Evolutionary conservation across 805 yeast genomes (phyloP), one percentile per base, ranked within the genome.

Genomic region (Danielozyma ontarioensis): DNA sequence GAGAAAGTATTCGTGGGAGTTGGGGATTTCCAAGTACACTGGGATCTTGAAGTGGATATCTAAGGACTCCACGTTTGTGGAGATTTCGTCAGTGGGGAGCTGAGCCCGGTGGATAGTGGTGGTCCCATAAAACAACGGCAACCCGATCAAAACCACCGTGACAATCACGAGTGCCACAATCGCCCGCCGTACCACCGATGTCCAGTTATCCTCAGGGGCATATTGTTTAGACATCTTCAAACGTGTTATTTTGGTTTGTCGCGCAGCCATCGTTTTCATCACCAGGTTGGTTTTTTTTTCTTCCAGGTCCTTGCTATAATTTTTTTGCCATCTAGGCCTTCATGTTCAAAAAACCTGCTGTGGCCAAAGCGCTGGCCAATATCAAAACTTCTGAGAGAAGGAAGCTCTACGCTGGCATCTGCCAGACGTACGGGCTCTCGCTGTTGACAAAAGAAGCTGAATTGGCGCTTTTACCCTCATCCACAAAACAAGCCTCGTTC

Each of bases 361-460:
- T 72, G 50, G 64, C 81, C 36, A 89, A 88, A 59, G 79, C 94
- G 3, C 65, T 78, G 32, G 74, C 95, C 14, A 85, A 86, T 46
- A 67, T 93, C 38, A 88, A 87, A 57, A 75, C 85, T 11, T 83
- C 95, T 0, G 97, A 87, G 43, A 65, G 93, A 26, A 72, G 84
- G 42, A 70, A 70, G 41, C 54, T 80, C 17, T 54, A 77, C 8
- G 45, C 53, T 4, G 45, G 52, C 4, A 64, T 81, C 19, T 63
- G 76, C 41, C 45, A 55, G 15, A 51, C 46, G 18, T 78, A 68
- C 44, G 48, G 45, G 7, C 48, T 76, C 17, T 62, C 68, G 3
- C 59, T 57, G 26, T 49, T 78, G 11, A 45, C 71, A 13, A 61
- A 69, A 28, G 72, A 68, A 19, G 55, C 62, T 4, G 67, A 68